These are phyloP conservation scores for Digitaria exilis DNA, from an alignment of 202 grass and related monocot genomes.

Conservation along the genomic window DNA sequence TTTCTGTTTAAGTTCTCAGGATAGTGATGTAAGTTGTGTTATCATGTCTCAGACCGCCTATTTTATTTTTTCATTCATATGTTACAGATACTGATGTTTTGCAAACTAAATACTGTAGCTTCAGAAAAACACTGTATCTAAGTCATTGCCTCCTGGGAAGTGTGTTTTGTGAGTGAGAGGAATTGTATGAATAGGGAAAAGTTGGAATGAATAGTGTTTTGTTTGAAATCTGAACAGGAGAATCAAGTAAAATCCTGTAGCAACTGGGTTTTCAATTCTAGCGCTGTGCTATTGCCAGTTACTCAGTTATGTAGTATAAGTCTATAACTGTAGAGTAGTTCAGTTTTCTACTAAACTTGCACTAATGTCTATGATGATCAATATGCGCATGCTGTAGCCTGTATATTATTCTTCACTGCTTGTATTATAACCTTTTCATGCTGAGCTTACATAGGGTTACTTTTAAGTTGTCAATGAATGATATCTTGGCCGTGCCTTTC, in stretches of 20 bases:
- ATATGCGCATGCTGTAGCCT: background rate
- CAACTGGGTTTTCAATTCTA: background rate
- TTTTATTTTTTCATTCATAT: constrained; percentile 6
- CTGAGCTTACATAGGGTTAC: background rate
- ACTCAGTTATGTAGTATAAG: constrained; percentile 1
- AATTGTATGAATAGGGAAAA: too few species aligned
- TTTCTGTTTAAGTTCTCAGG: background rate
- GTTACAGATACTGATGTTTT: background rate
- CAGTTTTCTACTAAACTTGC: background rate
- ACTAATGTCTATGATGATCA: background rate
- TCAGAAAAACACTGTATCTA: too few species aligned
- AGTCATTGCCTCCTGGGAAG: too few species aligned
- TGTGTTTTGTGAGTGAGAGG: too few species aligned
- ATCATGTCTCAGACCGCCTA: background rate
- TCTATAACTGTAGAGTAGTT: background rate
- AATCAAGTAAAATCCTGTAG: constrained; percentile 12
- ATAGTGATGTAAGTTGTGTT: constrained; percentile 6
- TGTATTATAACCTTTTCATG: constrained; percentile 1
- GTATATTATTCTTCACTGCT: background rate
- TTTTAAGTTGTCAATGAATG: background rate
- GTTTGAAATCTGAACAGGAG: too few species aligned
- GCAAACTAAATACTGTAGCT: too few species aligned
- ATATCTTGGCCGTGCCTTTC: background rate
- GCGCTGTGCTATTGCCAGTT: background rate
- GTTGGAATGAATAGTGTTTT: too few species aligned